These are phyloP conservation scores for Hordeum marinum DNA, from an alignment of 176 grass and related monocot genomes.

Conservation along the genomic window DNA sequence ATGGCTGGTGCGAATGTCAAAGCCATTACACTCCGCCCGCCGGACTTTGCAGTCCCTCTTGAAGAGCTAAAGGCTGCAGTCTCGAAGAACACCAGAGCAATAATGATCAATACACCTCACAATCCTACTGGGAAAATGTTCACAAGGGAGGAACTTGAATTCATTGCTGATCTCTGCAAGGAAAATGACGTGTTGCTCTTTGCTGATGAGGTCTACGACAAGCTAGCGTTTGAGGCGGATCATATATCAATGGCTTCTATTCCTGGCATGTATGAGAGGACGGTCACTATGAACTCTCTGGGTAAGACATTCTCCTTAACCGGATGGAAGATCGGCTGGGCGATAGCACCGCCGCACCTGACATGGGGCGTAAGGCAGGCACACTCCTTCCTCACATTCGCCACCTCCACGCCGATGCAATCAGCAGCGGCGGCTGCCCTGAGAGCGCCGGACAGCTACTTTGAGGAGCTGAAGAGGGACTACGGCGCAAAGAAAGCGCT, in stretches of 20 bases:
- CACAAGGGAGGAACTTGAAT: conserved; percentile 69
- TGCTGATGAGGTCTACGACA: conserved; percentile 93
- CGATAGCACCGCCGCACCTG: conserved; percentile 75
- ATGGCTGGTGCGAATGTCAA: conserved; percentile 94
- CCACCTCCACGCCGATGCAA: conserved; percentile 95
- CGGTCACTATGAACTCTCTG: conserved; percentile 92
- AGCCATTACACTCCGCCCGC: conserved; percentile 64
- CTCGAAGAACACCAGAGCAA: conserved; percentile 68
- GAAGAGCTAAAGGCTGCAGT: conserved; percentile 74
- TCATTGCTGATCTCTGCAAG: conserved; percentile 77
- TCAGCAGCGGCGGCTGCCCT: conserved; percentile 58
- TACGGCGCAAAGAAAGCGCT: conserved; percentile 70
- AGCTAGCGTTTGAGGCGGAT: conserved; percentile 76
- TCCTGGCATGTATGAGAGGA: conserved; percentile 90
- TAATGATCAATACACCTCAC: conserved; percentile 99
- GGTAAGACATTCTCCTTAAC: conserved; percentile 97
- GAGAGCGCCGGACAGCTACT: conserved; percentile 73
- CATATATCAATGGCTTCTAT: conserved; percentile 90
- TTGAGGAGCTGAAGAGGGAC: conserved; percentile 71
- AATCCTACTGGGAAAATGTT: conserved; percentile 99
- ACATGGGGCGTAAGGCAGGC: conserved; percentile 98
- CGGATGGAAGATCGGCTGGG: conserved; percentile 98
- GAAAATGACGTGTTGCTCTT: conserved; percentile 94
- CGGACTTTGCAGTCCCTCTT: conserved; percentile 74
- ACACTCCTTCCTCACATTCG: conserved; percentile 90